Evolutionary conservation across 352 stramenopile species (phyloP), one percentile per base, ranked within the genome.

Genomic region (Globisporangium uncinulatum): DNA sequence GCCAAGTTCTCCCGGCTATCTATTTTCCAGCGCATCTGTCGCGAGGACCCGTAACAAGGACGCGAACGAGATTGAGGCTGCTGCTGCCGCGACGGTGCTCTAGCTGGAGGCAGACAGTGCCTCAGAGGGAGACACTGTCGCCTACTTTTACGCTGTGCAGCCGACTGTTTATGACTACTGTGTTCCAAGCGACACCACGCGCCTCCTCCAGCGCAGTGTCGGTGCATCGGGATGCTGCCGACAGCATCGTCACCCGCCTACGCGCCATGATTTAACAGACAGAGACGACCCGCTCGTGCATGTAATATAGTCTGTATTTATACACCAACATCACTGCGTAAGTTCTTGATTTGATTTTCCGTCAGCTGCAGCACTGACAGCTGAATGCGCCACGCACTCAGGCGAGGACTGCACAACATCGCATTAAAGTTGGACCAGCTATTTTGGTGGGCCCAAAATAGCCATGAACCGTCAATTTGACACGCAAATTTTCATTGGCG

Each of bases 11-110:
- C 82, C 19, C 79, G 82, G 14, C 70, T 92, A 54, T 88, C 76
- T 24, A 83, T 92, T 56, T 92, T 92, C 66, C 79, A 89, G 68
- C 76, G 79, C 58, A 92, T 92, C 58, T 92, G 82, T 61, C 79
- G 77, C 42, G 82, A 92, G 65, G 74, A 83, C 45, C 68, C 72
- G 41, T 80, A 83, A 48, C 1, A 20, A 31, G 5, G 17, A 6
- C 21, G 11, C 6, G 31, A 24, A 37, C 24, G 13, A 51, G 46
- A 51, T 13, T 15, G 10, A 37, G 24, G 15, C 6, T 45, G 41
- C 41, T 45, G 32, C 32, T 37, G 41, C 15, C 21, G 6, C 17
- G 15, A 46, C 41, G 6, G 41, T 7, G 15, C 41, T 19, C 14
- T 46, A 9, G 41, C 15, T 46, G 9, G 13, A 4, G 9, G 32